Evolutionary conservation across 257 asterid genomes (phyloP).

Genomic region (Plantago major): DNA sequence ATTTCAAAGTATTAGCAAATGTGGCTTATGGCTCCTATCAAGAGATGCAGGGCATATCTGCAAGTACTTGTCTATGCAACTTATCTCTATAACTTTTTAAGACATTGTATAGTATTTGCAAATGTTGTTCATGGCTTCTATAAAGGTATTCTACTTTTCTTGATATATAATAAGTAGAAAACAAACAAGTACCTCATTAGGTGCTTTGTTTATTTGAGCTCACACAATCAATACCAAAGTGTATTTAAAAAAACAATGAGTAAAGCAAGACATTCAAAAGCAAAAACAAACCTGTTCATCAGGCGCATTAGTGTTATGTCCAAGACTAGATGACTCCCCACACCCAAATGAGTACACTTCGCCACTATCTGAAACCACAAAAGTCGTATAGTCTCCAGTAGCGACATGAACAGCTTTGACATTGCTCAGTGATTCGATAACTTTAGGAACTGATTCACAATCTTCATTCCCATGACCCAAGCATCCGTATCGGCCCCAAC

Average conservation of each 20-base stretch:
- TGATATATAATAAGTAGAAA: too few species aligned
- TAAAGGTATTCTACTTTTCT: too few species aligned
- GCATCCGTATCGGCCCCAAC: constrained; percentile 99
- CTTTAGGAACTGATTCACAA: constrained; percentile 85
- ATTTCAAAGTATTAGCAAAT: too few species aligned
- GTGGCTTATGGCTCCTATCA: too few species aligned
- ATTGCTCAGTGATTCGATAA: constrained; percentile 71
- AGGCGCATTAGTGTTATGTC: constrained; percentile 55
- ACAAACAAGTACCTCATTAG: too few species aligned
- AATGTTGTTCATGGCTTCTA: too few species aligned
- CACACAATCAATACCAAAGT: too few species aligned
- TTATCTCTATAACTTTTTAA: too few species aligned
- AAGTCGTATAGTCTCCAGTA: constrained; percentile 94
- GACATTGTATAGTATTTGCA: too few species aligned
- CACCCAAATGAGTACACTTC: constrained; percentile 95
- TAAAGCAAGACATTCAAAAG: neutral
- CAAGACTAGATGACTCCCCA: constrained; percentile 94
- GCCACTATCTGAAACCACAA: constrained; percentile 81
- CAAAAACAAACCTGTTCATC: constrained; percentile 72
- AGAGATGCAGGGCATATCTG: too few species aligned
- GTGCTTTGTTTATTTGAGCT: too few species aligned
- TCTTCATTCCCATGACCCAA: constrained; percentile 98
- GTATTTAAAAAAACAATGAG: neutral
- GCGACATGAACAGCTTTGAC: constrained; percentile 88
- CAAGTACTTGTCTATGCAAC: too few species aligned